Evolutionary conservation across 352 stramenopile species (phyloP).

Genomic region (Plasmopara halstedii): DNA sequence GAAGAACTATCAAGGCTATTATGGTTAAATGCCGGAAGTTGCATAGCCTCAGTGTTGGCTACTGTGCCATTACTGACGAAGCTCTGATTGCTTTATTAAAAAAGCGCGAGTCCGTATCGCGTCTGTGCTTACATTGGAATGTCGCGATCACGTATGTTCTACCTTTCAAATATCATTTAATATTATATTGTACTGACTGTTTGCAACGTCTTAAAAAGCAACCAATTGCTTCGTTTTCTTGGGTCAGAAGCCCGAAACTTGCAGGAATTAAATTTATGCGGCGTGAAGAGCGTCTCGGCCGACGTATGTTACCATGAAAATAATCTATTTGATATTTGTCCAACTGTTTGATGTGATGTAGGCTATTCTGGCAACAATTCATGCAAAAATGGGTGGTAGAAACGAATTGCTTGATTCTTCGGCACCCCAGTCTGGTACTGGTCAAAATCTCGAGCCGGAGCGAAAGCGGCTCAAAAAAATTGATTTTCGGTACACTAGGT

Average conservation of each 20-base stretch:
- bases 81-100: slow-evolving; percentile 78
- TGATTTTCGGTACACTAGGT: slow-evolving; percentile 86
- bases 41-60: slow-evolving; percentile 79
- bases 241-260: slow-evolving; percentile 64
- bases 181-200: not conserved
- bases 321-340: not conserved
- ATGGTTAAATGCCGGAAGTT: slow-evolving; percentile 87
- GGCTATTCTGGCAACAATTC: slow-evolving; percentile 67
- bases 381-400: slow-evolving; percentile 64
- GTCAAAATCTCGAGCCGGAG: slow-evolving; percentile 49
- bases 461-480: slow-evolving; percentile 85
- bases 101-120: slow-evolving; percentile 72
- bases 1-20: slow-evolving; percentile 78
- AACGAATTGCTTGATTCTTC: slow-evolving; percentile 26
- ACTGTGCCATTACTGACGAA: slow-evolving; percentile 81
- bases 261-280: slow-evolving; percentile 82
- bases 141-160: slow-evolving; percentile 72
- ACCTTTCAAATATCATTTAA: not conserved
- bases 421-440: slow-evolving; percentile 12
- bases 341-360: slow-evolving; percentile 6
- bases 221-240: slow-evolving; percentile 77
- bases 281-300: slow-evolving; percentile 77
- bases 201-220: slow-evolving; percentile 24
- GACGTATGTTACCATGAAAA: slow-evolving; percentile 35
- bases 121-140: slow-evolving; percentile 82